Base-by-base conservation (phyloP, 2,329 filamentous ascomycete species). In the Sclerotinia borealis region DNA sequence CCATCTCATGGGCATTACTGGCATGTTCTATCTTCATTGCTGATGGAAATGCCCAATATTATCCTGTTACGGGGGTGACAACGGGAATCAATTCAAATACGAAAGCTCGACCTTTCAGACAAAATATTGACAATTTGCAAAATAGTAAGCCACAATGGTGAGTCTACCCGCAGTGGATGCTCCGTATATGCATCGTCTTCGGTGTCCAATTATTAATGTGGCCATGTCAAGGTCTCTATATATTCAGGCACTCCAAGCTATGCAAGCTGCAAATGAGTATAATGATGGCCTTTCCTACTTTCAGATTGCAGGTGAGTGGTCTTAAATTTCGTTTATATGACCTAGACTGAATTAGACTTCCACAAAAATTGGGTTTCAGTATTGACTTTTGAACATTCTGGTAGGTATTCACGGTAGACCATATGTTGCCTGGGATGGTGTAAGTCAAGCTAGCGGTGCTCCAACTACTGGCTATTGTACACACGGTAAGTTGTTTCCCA, bases 401-500 rank as follows among this genome's bases (percentile, higher is more conserved):
- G 10, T 49, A 69, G 66, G 68, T 63, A 66, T 70, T 36, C 66
- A 69, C 58, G 65, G 65, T 6, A 55, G 68, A 45, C 72, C 72
- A 17, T 73, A 69, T 55, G 47, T 66, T 27, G 41, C 65, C 27
- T 73, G 71, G 70, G 70, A 72, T 64, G 60, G 64, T 45, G 67
- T 69, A 34, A 48, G 59, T 19, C 52, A 66, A 54, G 56, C 45
- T 19, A n/a, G 43, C 15, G 62, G 51, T 19, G 59, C 65, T 29
- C 61, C 65, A 27, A 62, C 43, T 11, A 68, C 66, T n/a, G 72
- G 71, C 10, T 73, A 73, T 45, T 73, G 72, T 66, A 68, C 69
- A 61, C 72, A 73, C 48, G 66, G 71, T 69, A 51, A 63, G 64
- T 31, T 9, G 15, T 25, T 43, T n/a, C 22, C 10, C 34, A 22